These are phyloP conservation scores for Volvariella volvacea DNA, from an alignment of 1,284 basidiomycete species.

Conservation along the genomic window DNA sequence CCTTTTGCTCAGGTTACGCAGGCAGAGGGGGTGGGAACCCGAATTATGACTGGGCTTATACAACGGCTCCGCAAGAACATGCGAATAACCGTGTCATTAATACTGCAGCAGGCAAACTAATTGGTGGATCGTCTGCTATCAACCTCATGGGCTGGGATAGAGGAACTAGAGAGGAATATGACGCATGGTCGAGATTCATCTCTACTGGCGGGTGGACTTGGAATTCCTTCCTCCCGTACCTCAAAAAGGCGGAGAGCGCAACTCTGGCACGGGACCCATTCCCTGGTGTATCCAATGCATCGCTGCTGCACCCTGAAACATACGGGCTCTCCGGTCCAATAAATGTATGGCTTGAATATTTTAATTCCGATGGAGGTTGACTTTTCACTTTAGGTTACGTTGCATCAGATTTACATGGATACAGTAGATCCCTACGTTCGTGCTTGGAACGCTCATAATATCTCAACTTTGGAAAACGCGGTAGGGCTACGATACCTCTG, in stretches of 20 bases:
- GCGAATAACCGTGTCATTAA: constrained; percentile 10
- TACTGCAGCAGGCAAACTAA: constrained; percentile 35
- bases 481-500: background rate
- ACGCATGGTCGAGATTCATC: constrained; percentile 23
- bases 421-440: background rate
- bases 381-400: background rate
- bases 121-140: constrained; percentile 26
- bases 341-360: background rate
- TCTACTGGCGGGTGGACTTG: constrained; percentile 31
- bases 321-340: background rate
- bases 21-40: background rate
- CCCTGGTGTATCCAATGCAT: background rate
- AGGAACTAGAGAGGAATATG: constrained; percentile 13
- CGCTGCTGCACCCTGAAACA: too few relatives aligned
- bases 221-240: constrained; percentile 26
- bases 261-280: background rate
- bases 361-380: background rate
- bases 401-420: background rate
- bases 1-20: background rate
- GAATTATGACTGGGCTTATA: constrained; percentile 36
- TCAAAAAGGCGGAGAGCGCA: constrained; percentile 3
- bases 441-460: background rate
- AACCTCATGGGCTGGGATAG: constrained; percentile 10
- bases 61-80: constrained; percentile 26
- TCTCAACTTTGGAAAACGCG: background rate